phyloP scores from a whole-genome alignment of 441 rosid species.

The Francoa sonchifolia region DNA sequence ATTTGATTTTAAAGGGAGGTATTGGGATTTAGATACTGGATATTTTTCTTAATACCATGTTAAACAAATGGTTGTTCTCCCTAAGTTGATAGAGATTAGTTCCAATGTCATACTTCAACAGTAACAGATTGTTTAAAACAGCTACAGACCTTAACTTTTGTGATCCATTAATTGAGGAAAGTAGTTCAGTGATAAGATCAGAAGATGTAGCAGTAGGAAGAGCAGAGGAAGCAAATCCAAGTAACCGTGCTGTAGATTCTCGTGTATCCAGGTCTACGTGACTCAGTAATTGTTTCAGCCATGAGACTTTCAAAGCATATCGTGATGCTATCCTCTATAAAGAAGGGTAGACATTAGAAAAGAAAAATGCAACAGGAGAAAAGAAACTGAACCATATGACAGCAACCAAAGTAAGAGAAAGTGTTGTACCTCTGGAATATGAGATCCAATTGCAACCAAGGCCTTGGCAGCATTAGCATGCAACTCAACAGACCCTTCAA shows the following conservation, averaged over 20 bases:
- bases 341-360: conserved; percentile 10
- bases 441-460: conserved; percentile 62
- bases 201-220: conserved; percentile 43
- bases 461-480: conserved; percentile 82
- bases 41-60: too few species aligned
- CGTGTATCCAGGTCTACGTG: conserved; percentile 81
- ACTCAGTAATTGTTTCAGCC: conserved; percentile 75
- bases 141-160: conserved; percentile 51
- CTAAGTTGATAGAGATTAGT: too few species aligned
- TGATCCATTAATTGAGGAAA: conserved; percentile 35
- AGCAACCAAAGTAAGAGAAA: conserved; percentile 7
- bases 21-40: too few species aligned
- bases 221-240: conserved; percentile 87
- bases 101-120: too few species aligned
- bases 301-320: conserved; percentile 46
- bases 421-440: conserved; percentile 66
- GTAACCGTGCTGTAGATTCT: conserved; percentile 84
- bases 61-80: too few species aligned
- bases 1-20: too few species aligned
- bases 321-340: conserved; percentile 63
- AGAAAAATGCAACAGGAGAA: conserved; percentile 6
- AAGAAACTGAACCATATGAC: conserved; percentile 3
- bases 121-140: too few species aligned
- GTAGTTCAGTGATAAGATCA: conserved; percentile 50
- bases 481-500: conserved; percentile 76